phyloP scores from a whole-genome alignment of 257 asterid genomes.

The Nicotiana sylvestris region DNA sequence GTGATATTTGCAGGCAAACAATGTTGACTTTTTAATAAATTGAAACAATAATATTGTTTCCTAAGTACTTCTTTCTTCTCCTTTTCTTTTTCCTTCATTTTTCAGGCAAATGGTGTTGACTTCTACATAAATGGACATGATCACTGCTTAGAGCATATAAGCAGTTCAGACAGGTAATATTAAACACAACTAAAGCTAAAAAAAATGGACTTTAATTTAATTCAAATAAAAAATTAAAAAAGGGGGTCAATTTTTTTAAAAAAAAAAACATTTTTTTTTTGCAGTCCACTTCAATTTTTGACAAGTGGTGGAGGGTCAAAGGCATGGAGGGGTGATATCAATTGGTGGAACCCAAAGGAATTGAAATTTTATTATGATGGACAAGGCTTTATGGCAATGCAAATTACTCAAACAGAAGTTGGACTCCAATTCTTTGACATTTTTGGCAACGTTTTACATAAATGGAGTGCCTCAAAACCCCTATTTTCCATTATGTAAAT shows the following conservation, averaged over 20 bases:
- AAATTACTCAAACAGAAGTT: constrained; percentile 32
- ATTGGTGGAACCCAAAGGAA: constrained; percentile 19
- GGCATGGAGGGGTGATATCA: constrained; percentile 61
- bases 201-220: not conserved
- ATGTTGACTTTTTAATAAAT: not conserved
- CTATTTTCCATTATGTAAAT: constrained; percentile 2
- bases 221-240: too few relatives aligned
- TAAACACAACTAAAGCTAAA: not conserved
- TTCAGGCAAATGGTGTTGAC: constrained; percentile 62
- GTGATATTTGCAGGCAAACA: not conserved
- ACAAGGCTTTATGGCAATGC: constrained; percentile 67
- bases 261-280: not conserved
- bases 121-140: constrained; percentile 83
- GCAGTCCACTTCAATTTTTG: constrained; percentile 43
- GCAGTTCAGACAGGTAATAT: constrained; percentile 41
- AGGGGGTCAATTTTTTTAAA: too few relatives aligned
- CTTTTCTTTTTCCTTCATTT: not conserved
- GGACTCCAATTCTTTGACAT: constrained; percentile 34
- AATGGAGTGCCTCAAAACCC: constrained; percentile 2
- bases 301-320: constrained; percentile 92
- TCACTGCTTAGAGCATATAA: constrained; percentile 73
- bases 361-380: constrained; percentile 62
- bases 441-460: constrained; percentile 35
- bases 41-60: not conserved
- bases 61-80: not conserved